These are phyloP conservation scores for Alternaria atra DNA, from an alignment of 2,329 filamentous ascomycete genomes.

Conservation along the genomic window DNA sequence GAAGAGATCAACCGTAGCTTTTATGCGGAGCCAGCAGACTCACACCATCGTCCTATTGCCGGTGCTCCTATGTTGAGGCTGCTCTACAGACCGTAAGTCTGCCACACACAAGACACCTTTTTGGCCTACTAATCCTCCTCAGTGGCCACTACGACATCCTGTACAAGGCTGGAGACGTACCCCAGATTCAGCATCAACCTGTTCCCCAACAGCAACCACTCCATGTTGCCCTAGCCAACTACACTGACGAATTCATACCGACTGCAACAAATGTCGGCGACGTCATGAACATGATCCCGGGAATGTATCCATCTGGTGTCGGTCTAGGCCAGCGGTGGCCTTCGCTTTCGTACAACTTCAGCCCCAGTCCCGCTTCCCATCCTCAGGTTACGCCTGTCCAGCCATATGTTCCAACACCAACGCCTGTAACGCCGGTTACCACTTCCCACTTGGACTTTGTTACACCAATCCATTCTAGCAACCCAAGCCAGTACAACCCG, in stretches of 20 bases:
- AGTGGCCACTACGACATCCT: constrained; percentile 93
- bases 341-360: constrained; percentile 48
- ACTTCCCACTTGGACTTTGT: constrained; percentile 47
- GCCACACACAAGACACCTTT: background rate
- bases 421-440: constrained; percentile 39
- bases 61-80: constrained; percentile 71
- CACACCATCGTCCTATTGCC: constrained; percentile 55
- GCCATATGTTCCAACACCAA: constrained; percentile 42
- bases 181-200: constrained; percentile 38
- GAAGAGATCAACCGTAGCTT: constrained; percentile 74
- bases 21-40: constrained; percentile 63
- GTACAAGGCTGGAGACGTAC: constrained; percentile 71
- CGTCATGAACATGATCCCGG: constrained; percentile 55
- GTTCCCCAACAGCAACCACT: constrained; percentile 41
- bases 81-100: constrained; percentile 70
- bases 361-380: constrained; percentile 42
- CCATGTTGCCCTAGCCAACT: constrained; percentile 49
- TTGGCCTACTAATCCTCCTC: constrained; percentile 22
- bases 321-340: constrained; percentile 44
- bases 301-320: constrained; percentile 53
- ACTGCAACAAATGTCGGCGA: constrained; percentile 44
- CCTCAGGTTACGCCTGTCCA: constrained; percentile 45
- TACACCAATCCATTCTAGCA: constrained; percentile 38
- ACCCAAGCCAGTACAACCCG: constrained; percentile 37
- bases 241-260: constrained; percentile 53